Evolutionary conservation across 805 yeast genomes (phyloP), one percentile per base, ranked within the genome.

Genomic region (Metschnikowia kunwiensis): DNA sequence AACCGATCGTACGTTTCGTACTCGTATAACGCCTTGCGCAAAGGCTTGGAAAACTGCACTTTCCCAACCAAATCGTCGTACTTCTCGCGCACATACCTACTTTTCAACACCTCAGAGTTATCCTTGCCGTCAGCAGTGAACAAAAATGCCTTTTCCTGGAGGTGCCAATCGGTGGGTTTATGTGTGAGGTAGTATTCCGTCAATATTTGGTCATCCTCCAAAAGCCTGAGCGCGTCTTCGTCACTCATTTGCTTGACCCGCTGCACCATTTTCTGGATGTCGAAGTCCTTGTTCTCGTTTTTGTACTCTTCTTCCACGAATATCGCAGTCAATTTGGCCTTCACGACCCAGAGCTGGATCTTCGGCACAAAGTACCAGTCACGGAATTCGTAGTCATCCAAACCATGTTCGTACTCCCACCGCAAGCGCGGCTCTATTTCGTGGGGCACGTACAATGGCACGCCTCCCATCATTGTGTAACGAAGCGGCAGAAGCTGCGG

Each of bases 201-300:
- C 32, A 53, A 41, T 5, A 53, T 22, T 25, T 40, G 35, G 6
- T 51, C 53, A 26, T 57, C 57, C 8, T 45, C 38, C 15, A 60
- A 42, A 17, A 61, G 46, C 21, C 39, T 26, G 12, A 53, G 34
- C 2, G 47, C 33, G 27, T 60, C 51, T 23, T 45, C 54, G 32
- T 62, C 65, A 8, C 46, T 34, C 54, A 61, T 54, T 17, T 47
- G 47, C 14, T 47, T 26, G 10, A 55, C 47, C 23, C 44, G 32
- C 10, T 15, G 29, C 23, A 49, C 35, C 29, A 55, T 26, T 19
- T 40, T 47, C n/a, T 48, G 46, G 18, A 32, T 17, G 19, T 42
- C 38, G n/a, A 24, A 24, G 3, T 32, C 9, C 3, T 31, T 27
- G 10, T 24, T 15, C 5, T 34, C 39, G 10, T 33, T 16, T 2